phyloP scores from a whole-genome alignment of 805 yeast genomes.

The Peterozyma toletana region DNA sequence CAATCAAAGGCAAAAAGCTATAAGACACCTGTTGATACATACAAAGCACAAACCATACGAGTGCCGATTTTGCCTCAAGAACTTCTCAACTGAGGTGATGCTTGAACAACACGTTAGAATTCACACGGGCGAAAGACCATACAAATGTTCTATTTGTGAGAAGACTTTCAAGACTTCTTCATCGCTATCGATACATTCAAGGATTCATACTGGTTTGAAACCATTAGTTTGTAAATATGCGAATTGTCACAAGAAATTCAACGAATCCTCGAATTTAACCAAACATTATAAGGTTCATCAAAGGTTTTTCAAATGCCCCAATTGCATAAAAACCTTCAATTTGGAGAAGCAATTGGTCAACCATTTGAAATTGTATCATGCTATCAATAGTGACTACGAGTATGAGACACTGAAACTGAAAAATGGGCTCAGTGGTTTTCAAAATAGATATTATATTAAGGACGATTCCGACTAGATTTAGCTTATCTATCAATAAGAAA shows the following conservation, averaged over 20 bases:
- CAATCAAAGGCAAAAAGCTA: slow-evolving; percentile 75
- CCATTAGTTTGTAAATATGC: slow-evolving; percentile 77
- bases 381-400: neutral
- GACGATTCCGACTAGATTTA: neutral
- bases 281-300: slow-evolving; percentile 82
- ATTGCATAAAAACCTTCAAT: slow-evolving; percentile 47
- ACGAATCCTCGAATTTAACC: slow-evolving; percentile 82
- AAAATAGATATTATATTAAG: neutral
- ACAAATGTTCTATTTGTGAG: slow-evolving; percentile 61
- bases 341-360: slow-evolving; percentile 30
- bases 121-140: slow-evolving; percentile 91
- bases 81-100: slow-evolving; percentile 73
- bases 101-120: slow-evolving; percentile 74
- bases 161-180: slow-evolving; percentile 79
- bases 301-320: slow-evolving; percentile 40
- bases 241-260: slow-evolving; percentile 77
- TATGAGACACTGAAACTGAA: neutral
- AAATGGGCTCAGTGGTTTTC: neutral
- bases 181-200: slow-evolving; percentile 71
- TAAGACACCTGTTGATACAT: slow-evolving; percentile 84
- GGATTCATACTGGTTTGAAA: slow-evolving; percentile 88
- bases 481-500: too few species aligned
- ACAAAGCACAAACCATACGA: slow-evolving; percentile 76
- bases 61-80: slow-evolving; percentile 62
- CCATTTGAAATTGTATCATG: slow-evolving; percentile 23